These are phyloP conservation scores for Rhamnella rubrinervis DNA, from an alignment of 331 rosid species.

Conservation along the genomic window DNA sequence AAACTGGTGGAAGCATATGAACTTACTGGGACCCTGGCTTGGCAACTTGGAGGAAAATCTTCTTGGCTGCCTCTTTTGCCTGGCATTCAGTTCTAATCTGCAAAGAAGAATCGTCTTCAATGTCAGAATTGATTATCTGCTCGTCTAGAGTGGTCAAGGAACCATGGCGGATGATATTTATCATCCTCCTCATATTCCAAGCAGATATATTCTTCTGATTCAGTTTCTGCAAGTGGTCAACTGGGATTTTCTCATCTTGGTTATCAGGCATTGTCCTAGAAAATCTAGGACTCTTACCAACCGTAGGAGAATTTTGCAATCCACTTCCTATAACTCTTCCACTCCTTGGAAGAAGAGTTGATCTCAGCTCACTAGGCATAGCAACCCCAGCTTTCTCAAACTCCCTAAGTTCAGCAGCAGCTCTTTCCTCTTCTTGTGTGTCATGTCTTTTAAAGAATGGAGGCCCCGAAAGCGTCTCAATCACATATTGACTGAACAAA, in stretches of 20 bases:
- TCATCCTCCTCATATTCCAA: constrained; percentile 40
- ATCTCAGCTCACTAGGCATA: constrained; percentile 27
- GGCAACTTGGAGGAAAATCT: constrained; percentile 30
- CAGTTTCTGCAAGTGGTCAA: constrained; percentile 26
- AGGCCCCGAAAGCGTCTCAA: constrained; percentile 34
- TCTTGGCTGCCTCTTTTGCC: constrained; percentile 35
- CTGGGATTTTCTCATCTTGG: constrained; percentile 27
- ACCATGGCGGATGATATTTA: constrained; percentile 18
- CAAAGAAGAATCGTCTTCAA: constrained; percentile 16
- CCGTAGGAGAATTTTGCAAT: constrained; percentile 8
- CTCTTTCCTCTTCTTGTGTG: constrained; percentile 12
- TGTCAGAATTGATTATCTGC: constrained; percentile 13
- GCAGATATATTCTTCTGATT: constrained; percentile 39
- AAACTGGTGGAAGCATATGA: not conserved
- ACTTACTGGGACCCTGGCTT: constrained; percentile 27
- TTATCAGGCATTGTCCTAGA: constrained; percentile 7
- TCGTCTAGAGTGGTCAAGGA: constrained; percentile 39
- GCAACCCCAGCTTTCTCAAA: constrained; percentile 27
- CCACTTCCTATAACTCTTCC: constrained; percentile 17
- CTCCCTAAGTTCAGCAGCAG: constrained; percentile 14
- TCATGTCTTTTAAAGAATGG: constrained; percentile 12
- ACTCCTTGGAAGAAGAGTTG: constrained; percentile 16
- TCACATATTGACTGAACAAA: constrained; percentile 31
- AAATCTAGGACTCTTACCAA: constrained; percentile 14
- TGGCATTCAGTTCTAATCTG: constrained; percentile 32